phyloP scores from a whole-genome alignment of 495 filamentous ascomycete species.

The Penicillium paxilli region DNA sequence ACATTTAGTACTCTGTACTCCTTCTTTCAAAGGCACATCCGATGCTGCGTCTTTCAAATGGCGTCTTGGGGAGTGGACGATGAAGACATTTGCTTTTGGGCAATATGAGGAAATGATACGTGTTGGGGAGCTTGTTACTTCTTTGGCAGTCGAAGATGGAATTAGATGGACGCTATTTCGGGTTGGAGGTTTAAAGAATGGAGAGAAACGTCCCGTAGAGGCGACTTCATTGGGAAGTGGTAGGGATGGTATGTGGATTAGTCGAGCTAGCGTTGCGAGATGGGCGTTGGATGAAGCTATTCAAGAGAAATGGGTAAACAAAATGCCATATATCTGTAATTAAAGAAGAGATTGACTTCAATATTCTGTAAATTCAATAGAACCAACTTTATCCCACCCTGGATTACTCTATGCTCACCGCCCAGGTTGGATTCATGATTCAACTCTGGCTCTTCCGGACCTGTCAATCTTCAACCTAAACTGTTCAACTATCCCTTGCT shows the following conservation, averaged over 20 bases:
- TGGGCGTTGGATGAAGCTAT: slow-evolving; percentile 5
- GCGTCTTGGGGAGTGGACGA: slow-evolving; percentile 7
- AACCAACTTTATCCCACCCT: not conserved
- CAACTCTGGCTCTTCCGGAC: not conserved
- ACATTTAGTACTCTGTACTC: slow-evolving; percentile 12
- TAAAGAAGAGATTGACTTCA: not conserved
- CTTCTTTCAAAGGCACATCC: not conserved
- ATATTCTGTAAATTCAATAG: too few species aligned
- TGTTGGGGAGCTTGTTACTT: slow-evolving; percentile 4
- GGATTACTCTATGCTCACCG: not conserved
- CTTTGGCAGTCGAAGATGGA: not conserved
- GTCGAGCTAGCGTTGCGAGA: slow-evolving; percentile 3
- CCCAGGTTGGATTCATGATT: not conserved
- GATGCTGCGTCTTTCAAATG: slow-evolving; percentile 9
- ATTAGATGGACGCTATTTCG: slow-evolving; percentile 10
- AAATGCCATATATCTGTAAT: slow-evolving; percentile 9
- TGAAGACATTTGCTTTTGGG: slow-evolving; percentile 6
- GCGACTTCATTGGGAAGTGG: slow-evolving; percentile 2
- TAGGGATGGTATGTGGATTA: slow-evolving; percentile 1
- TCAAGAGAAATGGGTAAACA: slow-evolving; percentile 1
- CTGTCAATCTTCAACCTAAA: not conserved
- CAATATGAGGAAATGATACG: slow-evolving; percentile 9
- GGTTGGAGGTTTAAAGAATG: slow-evolving; percentile 10
- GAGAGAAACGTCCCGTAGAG: not conserved
- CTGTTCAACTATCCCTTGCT: not conserved